Evolutionary conservation across 306 rosid species (phyloP), one percentile per base, ranked within the genome.

Genomic region (Sechiopsis laciniata): DNA sequence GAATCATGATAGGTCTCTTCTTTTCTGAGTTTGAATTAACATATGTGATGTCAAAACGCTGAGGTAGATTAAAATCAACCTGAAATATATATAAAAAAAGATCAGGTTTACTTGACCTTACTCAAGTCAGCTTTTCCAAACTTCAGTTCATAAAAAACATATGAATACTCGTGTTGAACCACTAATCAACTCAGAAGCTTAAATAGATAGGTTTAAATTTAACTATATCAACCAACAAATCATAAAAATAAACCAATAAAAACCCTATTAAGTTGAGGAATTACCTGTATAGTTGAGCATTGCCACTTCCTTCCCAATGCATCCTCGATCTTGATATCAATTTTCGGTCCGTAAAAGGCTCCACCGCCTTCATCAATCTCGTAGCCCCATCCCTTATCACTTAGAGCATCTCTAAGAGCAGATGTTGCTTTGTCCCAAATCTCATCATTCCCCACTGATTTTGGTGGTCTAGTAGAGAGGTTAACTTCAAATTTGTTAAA

Each of bases 221-320:
- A 40, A 40, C 6, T 40, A 40, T 40, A 40, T 40, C 46, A 40
- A 40, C 9, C 0, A 40, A 6, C 46, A 40, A 68, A 22, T 40
- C 46, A 40, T 40, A 14, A 65, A 52, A 53, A 66, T 9, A 19
- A 24, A 40, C 15, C 20, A 10, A 12, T 8, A 59, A 60, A 22
- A 60, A 59, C 5, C 19, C 6, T 51, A 40, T 14, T 62, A 51
- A 77, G 54, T 75, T 75, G 15, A 78, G 76, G 60, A 75, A 81
- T 86, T 88, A 71, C 99, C 96, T 94, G 96, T 71, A 94, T 86
- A 81, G 99, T 94, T 82, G 97, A 94, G 80, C 97, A 94, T 76
- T 94, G 97, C 99, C 99, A 94, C 92, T 89, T 91, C 87, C 99
- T 91, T 79, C 99, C 99, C 72, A 94, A 93, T 29, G 99, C 99